Percentiles rank a stretch among this genome's conserved stretches.
Evolutionary conservation across 2,329 filamentous ascomycete species (phyloP).

Genomic region (Ascocoryne sarcoides): DNA sequence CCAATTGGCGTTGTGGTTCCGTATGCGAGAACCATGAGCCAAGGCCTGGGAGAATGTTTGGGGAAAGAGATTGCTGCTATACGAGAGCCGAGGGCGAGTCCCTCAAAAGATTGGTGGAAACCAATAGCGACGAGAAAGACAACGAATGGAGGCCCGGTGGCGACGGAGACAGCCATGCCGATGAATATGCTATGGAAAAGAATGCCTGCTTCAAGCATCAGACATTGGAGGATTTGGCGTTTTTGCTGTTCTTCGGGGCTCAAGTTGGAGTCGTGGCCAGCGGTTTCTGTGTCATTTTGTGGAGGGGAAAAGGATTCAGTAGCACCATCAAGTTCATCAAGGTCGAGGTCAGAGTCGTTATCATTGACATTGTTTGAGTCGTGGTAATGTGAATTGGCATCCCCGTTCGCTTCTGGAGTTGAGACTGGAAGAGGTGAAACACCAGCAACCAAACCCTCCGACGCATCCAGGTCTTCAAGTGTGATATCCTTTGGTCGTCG

Average conservation of each 20-base stretch:
- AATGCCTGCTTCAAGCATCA: slow-evolving; percentile 74
- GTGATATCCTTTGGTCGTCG: slow-evolving; percentile 41
- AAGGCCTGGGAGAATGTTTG: slow-evolving; percentile 60
- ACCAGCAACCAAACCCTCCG: slow-evolving; percentile 48
- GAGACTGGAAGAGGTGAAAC: slow-evolving; percentile 50
- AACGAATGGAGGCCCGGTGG: slow-evolving; percentile 69
- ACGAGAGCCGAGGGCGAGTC: slow-evolving; percentile 73
- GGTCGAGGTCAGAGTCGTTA: slow-evolving; percentile 45
- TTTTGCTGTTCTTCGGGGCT: slow-evolving; percentile 47
- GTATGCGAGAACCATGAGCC: slow-evolving; percentile 73
- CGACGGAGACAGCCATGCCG: slow-evolving; percentile 76
- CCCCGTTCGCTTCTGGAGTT: slow-evolving; percentile 31
- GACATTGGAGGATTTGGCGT: slow-evolving; percentile 64
- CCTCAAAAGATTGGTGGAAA: slow-evolving; percentile 85
- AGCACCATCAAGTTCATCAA: slow-evolving; percentile 49
- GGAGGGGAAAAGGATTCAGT: slow-evolving; percentile 25
- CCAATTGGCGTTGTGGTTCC: slow-evolving; percentile 72
- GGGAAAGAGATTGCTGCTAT: slow-evolving; percentile 80
- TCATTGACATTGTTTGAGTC: slow-evolving; percentile 24
- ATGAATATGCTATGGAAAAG: slow-evolving; percentile 82
- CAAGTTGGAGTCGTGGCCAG: slow-evolving; percentile 9
- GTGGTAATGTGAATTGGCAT: background rate
- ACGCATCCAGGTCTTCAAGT: slow-evolving; percentile 42
- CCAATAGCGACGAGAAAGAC: slow-evolving; percentile 73
- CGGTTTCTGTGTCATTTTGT: slow-evolving; percentile 12